Base-by-base conservation (phyloP, 163 green algal species). In the Prototheca wickerhamii region DNA sequence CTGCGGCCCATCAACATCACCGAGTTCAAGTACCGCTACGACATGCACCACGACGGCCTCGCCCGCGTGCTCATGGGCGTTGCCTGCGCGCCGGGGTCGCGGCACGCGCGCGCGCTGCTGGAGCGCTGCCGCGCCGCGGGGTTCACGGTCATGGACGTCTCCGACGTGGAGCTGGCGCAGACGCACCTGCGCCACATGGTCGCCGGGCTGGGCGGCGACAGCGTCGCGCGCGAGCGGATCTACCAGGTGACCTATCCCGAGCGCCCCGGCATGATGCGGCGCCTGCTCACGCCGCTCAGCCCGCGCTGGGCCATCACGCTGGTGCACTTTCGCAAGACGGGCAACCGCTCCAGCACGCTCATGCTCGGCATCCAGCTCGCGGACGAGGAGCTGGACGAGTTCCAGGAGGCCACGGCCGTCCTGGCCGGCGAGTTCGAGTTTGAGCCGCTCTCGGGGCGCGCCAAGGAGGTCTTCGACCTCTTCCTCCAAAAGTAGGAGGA, bases 321-420 rank as follows among this genome's bases (percentile, higher is more conserved):
- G 26, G 96, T 97, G 75, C 91, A 97, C 82, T 98, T 97, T 81
- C 80, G 92, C 34, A 84, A 68, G 83, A 82, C 46, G 78, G 80
- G 86, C 72, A 91, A 89, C 75, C 70, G 80, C 28, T 78, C 83
- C 37, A 80, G 76, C 29, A 85, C 78, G 43, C 75, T 90, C 32
- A 77, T 96, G 74, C 50, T 96, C 46, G 89, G 89, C 2, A 34
- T 93, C 40, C 86, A 92, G 74, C 69, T 95, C 23, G 57, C 68
- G 5, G 58, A 73, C 23, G 60, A 60, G 4, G 63, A 79, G 18
- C 42, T 71, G 55, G 60, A 30, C 2, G 68, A 34, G 0, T 88
- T 86, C 61, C n/a, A 40, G 21, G 43, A 46, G n/a, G 72, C 68
- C 1, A 51, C 50, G 7, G 61, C 66, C 30, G 18, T 23, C n/a